These are phyloP conservation scores for Sporothrix dimorphospora DNA, from an alignment of 2,329 filamentous ascomycete genomes.

Conservation along the genomic window DNA sequence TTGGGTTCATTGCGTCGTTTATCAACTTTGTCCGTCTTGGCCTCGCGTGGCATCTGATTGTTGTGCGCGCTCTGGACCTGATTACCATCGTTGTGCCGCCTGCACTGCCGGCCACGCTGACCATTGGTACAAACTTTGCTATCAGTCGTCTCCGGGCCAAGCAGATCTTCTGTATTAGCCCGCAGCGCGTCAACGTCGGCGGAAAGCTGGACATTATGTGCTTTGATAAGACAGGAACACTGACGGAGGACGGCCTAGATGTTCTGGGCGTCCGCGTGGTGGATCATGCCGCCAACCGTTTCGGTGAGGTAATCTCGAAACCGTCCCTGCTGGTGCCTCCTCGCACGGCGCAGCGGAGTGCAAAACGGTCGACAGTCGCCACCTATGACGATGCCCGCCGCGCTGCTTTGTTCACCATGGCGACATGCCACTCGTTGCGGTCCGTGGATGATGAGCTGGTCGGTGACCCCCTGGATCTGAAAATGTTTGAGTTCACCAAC, in stretches of 20 bases:
- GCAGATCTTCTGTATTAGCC: slow-evolving; percentile 96
- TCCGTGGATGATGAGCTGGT: slow-evolving; percentile 86
- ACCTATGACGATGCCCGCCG: slow-evolving; percentile 43
- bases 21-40: slow-evolving; percentile 88
- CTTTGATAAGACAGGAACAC: slow-evolving; percentile 98
- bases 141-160: slow-evolving; percentile 82
- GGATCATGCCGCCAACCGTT: slow-evolving; percentile 61
- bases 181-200: slow-evolving; percentile 93
- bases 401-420: slow-evolving; percentile 89
- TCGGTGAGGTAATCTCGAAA: slow-evolving; percentile 76
- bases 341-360: background rate
- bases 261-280: slow-evolving; percentile 86
- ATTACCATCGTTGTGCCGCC: slow-evolving; percentile 98
- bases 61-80: slow-evolving; percentile 88
- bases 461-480: slow-evolving; percentile 91
- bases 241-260: slow-evolving; percentile 95
- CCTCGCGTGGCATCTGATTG: slow-evolving; percentile 85
- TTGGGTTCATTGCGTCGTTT: slow-evolving; percentile 90
- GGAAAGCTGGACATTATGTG: slow-evolving; percentile 96
- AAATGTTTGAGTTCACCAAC: slow-evolving; percentile 97
- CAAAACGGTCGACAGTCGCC: slow-evolving; percentile 1
- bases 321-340: slow-evolving; percentile 41
- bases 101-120: slow-evolving; percentile 89
- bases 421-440: slow-evolving; percentile 91
- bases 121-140: slow-evolving; percentile 96